Percentiles rank a stretch among this genome's conserved stretches.
phyloP scores from a whole-genome alignment of 495 filamentous ascomycete species.

The Rostrohypoxylon terebratum region DNA sequence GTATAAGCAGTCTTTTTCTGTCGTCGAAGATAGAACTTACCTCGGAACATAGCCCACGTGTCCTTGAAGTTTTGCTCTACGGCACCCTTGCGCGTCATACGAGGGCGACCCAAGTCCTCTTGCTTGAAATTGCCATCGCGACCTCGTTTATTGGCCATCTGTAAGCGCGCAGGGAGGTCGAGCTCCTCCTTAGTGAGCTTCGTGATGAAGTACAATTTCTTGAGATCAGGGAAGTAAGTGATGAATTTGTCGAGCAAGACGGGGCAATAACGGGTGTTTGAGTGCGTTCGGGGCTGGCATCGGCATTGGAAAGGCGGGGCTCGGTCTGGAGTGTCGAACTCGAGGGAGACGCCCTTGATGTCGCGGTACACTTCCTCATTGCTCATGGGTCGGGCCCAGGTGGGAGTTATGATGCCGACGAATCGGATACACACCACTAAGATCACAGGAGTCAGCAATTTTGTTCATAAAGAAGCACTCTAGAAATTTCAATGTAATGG shows the following conservation, averaged over 20 bases:
- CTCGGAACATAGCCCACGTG: neutral
- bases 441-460: neutral
- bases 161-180: neutral
- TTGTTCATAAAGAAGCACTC: neutral
- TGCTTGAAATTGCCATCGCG: neutral
- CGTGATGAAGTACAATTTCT: conserved; percentile 43
- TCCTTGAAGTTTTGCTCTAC: too few relatives aligned
- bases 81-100: neutral
- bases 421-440: neutral
- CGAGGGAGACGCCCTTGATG: conserved; percentile 7
- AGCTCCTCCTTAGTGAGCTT: conserved; percentile 7
- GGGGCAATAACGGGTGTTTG: conserved; percentile 9
- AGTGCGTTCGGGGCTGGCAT: neutral
- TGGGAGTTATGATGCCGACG: neutral
- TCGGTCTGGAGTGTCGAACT: neutral
- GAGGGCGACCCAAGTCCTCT: neutral
- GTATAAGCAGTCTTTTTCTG: neutral
- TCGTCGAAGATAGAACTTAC: conserved; percentile 14
- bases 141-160: neutral
- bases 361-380: neutral
- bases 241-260: conserved; percentile 32
- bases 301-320: neutral
- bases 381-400: neutral
- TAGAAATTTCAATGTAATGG: too few relatives aligned
- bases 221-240: conserved; percentile 34